A percentile compares a stretch with the other conserved stretches of the same genome.
Evolutionary conservation across 2,329 filamentous ascomycete genomes (phyloP).

Genomic region (Hymenoscyphus salicellus): DNA sequence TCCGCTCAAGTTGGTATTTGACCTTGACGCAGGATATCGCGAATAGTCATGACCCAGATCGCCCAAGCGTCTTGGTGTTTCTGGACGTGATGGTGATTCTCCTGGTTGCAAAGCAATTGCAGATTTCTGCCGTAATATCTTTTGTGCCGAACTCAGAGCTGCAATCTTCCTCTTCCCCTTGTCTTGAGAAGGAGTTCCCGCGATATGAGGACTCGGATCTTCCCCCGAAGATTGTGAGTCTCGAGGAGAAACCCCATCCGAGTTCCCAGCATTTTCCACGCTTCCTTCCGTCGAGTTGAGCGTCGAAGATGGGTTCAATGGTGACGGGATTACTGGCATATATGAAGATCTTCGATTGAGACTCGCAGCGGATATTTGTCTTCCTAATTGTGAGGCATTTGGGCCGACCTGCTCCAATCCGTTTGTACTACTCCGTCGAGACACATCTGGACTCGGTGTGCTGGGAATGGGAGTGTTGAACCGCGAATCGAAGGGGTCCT

Average conservation of each 20-base stretch:
- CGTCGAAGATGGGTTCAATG: conserved; percentile 31
- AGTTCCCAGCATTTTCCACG: conserved; percentile 15
- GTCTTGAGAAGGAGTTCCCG: conserved; percentile 5
- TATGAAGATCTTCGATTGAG: conserved; percentile 28
- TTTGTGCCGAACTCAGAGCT: conserved; percentile 20
- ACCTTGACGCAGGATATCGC: conserved; percentile 30
- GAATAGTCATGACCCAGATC: conserved; percentile 35
- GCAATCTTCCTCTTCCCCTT: conserved; percentile 14
- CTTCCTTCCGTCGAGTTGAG: conserved; percentile 17
- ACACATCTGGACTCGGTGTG: not conserved
- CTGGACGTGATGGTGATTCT: conserved; percentile 8
- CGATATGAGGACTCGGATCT: conserved; percentile 5
- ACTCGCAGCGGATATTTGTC: conserved; percentile 12
- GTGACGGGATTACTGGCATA: conserved; percentile 32
- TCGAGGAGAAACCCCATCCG: conserved; percentile 10
- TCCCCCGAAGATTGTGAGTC: conserved; percentile 26
- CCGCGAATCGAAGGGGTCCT: conserved; percentile 17
- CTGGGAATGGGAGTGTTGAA: conserved; percentile 9
- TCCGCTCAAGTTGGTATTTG: conserved; percentile 15
- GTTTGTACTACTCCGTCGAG: conserved; percentile 8
- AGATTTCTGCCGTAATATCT: conserved; percentile 26
- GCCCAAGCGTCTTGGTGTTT: conserved; percentile 23
- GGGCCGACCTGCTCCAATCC: conserved; percentile 11
- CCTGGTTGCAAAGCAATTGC: conserved; percentile 14
- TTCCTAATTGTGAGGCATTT: conserved; percentile 11